These are phyloP conservation scores for Colletotrichum sp. DNA, from an alignment of 2,329 filamentous ascomycete species.

Conservation along the genomic window DNA sequence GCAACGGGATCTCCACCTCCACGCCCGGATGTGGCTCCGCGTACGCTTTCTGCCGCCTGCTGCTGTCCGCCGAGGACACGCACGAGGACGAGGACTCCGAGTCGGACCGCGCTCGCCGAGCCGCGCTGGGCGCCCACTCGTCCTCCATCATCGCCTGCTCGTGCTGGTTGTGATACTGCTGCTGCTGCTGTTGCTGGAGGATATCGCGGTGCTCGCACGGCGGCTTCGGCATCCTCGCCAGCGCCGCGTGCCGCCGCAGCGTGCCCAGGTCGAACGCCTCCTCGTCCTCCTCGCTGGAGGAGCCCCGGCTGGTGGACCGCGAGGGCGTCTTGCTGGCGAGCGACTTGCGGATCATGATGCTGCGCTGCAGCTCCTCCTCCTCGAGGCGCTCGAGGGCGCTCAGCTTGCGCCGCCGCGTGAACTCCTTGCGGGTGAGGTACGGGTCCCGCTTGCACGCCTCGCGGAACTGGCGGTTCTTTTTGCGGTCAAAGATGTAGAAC, in stretches of 20 bases:
- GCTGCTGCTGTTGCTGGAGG: background rate
- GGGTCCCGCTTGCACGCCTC: slow-evolving; percentile 28
- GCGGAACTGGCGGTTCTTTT: slow-evolving; percentile 26
- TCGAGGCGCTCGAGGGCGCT: slow-evolving; percentile 27
- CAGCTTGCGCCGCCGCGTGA: slow-evolving; percentile 29
- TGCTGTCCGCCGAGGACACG: background rate
- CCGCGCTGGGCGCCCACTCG: background rate
- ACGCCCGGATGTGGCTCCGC: slow-evolving; percentile 1
- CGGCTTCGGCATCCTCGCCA: background rate
- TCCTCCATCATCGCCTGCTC: background rate
- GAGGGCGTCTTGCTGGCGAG: slow-evolving; percentile 27
- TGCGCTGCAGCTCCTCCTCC: slow-evolving; percentile 41
- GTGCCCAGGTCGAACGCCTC: background rate
- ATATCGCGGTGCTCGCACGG: background rate
- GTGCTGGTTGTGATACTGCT: background rate
- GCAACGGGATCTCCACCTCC: slow-evolving; percentile 5
- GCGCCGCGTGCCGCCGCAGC: background rate
- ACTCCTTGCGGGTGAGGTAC: slow-evolving; percentile 26
- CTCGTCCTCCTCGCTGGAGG: background rate
- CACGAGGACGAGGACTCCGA: background rate
- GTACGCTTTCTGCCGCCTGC: background rate
- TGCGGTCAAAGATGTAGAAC: slow-evolving; percentile 23
- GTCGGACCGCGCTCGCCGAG: background rate
- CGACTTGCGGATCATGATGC: slow-evolving; percentile 49
- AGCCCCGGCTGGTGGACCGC: background rate